A percentile compares a stretch with the other conserved stretches of the same genome.
These are phyloP conservation scores for Eimeria acervulina DNA, from an alignment of 169 alveolate species.

Conservation along the genomic window DNA sequence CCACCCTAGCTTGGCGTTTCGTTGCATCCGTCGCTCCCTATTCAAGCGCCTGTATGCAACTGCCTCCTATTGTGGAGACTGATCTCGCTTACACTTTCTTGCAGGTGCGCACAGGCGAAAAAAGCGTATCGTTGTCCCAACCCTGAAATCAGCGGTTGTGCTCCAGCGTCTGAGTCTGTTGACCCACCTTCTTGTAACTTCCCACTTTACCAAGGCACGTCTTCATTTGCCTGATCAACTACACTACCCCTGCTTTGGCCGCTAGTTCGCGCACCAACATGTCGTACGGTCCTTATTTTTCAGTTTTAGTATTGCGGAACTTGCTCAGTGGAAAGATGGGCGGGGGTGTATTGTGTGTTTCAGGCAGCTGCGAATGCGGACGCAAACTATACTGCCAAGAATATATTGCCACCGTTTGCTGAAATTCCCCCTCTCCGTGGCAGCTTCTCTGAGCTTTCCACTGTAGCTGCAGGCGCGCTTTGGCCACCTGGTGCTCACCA, in stretches of 20 bases:
- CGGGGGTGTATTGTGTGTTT: background rate
- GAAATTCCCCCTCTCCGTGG: conserved; percentile 43
- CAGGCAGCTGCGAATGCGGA: conserved; percentile 41
- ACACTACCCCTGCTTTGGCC: background rate
- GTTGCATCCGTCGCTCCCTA: background rate
- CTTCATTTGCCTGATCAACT: background rate
- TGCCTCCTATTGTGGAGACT: conserved; percentile 57
- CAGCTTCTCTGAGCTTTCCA: background rate
- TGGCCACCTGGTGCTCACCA: conserved; percentile 66
- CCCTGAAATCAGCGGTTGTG: background rate
- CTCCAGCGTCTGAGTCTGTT: background rate
- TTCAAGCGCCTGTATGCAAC: conserved; percentile 64
- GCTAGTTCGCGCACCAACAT: background rate
- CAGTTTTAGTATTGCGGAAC: background rate
- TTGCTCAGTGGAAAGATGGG: background rate
- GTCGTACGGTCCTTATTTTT: background rate
- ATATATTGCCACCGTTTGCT: conserved; percentile 44
- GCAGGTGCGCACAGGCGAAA: conserved; percentile 13
- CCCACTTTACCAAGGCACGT: background rate
- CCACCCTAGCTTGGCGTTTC: conserved; percentile 31
- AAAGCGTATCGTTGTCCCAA: background rate
- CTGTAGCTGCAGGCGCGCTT: background rate
- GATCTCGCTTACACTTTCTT: conserved; percentile 10
- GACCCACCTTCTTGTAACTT: background rate
- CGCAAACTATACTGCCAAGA: background rate